Conservation (phyloP, 306 rosid genomes). For the Vachellia pachyceras region DNA sequence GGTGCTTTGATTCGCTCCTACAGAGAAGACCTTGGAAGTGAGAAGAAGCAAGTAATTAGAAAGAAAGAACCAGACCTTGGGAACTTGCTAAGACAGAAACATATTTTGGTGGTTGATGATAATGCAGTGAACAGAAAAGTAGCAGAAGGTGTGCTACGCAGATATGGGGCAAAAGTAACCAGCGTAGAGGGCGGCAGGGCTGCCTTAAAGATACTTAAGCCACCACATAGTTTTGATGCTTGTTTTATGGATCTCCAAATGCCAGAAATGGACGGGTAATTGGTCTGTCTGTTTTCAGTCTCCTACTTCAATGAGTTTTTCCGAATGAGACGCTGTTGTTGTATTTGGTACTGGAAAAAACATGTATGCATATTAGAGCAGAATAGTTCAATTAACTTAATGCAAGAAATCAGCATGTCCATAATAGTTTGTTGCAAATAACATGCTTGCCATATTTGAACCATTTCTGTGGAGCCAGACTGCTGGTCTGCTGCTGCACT, state of each 20-base stretch:
- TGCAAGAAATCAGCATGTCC: constrained; percentile 3
- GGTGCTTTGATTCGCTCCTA: constrained; percentile 61
- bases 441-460: background rate
- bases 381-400: background rate
- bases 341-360: background rate
- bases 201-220: constrained; percentile 71
- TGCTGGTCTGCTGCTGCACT: background rate
- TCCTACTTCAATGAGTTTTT: constrained; percentile 6
- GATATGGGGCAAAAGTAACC: constrained; percentile 82
- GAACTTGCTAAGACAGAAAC: constrained; percentile 59
- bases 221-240: constrained; percentile 80
- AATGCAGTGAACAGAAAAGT: constrained; percentile 87
- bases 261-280: constrained; percentile 99
- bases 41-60: constrained; percentile 52
- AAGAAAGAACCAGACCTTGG: constrained; percentile 62
- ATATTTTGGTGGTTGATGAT: constrained; percentile 92
- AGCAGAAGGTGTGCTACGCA: constrained; percentile 84
- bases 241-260: constrained; percentile 99
- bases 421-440: background rate
- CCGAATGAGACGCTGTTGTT: constrained; percentile 22
- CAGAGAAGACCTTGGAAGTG: constrained; percentile 71
- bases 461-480: background rate
- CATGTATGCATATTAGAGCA: background rate
- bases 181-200: constrained; percentile 76
- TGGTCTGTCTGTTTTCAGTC: constrained; percentile 31